A percentile compares a stretch with the other conserved stretches of the same genome.
Evolutionary conservation across 768 basidiomycete species (phyloP).

Genomic region (Tephrocybe sp.): DNA sequence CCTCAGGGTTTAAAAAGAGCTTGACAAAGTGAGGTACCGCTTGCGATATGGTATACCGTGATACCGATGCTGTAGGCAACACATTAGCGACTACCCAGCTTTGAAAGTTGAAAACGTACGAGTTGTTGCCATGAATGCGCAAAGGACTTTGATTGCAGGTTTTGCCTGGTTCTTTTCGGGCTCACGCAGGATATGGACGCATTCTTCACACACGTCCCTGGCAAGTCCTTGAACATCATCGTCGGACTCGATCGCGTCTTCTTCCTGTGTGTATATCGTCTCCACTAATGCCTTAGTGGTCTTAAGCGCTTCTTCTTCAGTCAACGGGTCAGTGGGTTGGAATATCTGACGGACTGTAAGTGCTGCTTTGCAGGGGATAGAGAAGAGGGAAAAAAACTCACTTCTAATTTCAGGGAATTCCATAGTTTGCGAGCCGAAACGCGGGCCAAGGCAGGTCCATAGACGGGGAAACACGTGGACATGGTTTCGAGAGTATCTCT

Average conservation of each 20-base stretch:
- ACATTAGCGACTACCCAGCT: background rate
- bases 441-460: conserved; percentile 64
- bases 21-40: conserved; percentile 74
- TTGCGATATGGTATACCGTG: conserved; percentile 65
- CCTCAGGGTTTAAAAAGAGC: conserved; percentile 73
- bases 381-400: conserved; percentile 27
- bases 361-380: background rate
- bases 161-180: conserved; percentile 94
- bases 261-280: conserved; percentile 62
- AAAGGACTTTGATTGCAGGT: conserved; percentile 82
- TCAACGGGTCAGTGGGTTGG: conserved; percentile 80
- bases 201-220: conserved; percentile 77
- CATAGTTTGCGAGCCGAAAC: conserved; percentile 78
- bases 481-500: conserved; percentile 85
- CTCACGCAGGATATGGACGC: conserved; percentile 75
- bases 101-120: conserved; percentile 47
- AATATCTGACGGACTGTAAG: conserved; percentile 62
- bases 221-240: conserved; percentile 58
- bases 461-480: conserved; percentile 76
- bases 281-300: conserved; percentile 71
- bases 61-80: conserved; percentile 56
- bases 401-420: conserved; percentile 91
- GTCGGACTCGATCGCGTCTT: conserved; percentile 35
- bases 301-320: conserved; percentile 72
- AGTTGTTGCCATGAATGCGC: conserved; percentile 74